Base-by-base conservation (phyloP, 2,329 filamentous ascomycete species). In the Arthroderma sp. region DNA sequence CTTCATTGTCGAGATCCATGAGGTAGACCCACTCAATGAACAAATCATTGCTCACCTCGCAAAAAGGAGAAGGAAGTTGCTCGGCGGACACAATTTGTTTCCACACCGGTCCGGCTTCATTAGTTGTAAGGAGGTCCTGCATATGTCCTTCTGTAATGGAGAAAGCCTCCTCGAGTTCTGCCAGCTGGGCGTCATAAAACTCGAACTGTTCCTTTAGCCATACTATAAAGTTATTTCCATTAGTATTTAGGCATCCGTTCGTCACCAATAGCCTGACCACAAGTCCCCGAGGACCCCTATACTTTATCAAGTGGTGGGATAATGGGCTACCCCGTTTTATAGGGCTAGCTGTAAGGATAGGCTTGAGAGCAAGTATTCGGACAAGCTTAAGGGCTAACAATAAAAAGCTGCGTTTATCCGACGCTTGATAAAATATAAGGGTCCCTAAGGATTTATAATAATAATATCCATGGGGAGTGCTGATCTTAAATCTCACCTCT, bases 1-100 rank as follows among this genome's bases (percentile, higher is more conserved):
- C 15, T 23, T 55, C 33, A 21, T 41, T 6, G 17, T 55, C 53
- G 28, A 55, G 53, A 17, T 55, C 53, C 8, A 55, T 55, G n/a
- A 41, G 11, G 35, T 38, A 55, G 21, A 41, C n/a, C 53, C 53
- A 55, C 23, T 55, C 37, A 17, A 41, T 55, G 23, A 38, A 38
- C 8, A 41, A 9, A 8, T 21, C 35, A 9, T 39, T 38, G 15
- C 31, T 8, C 15, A 25, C 23, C 17, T 39, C 35, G 19, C 53
- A 37, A 11, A 25, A 17, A 7, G 35, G 5, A n/a, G 15, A 37
- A 8, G 53, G 33, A 11, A 55, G 33, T 23, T 41, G 1, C n/a
- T 41, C 35, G 17, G 13, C 4, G 4, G 41, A 13, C 23, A 15
- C 33, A 13, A 37, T 41, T 6, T 23, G 2, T 13, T 11, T 4